Conservation (phyloP, 2,329 filamentous ascomycete species). For the Stagonosporopsis chrysanthemi region DNA sequence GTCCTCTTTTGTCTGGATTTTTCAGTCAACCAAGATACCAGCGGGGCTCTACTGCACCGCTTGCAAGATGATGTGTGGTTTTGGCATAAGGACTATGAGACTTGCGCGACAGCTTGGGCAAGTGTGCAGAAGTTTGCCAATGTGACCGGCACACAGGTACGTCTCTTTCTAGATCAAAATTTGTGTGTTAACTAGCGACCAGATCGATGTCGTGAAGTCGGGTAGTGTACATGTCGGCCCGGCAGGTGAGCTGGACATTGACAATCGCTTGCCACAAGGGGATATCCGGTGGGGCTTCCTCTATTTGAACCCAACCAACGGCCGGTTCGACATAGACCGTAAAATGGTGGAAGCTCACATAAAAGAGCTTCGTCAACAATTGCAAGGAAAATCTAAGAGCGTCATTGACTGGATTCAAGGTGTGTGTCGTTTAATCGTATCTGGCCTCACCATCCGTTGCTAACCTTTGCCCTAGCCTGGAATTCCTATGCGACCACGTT, state of each 20-base stretch:
- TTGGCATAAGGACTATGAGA: conserved; percentile 52
- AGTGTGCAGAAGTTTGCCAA: conserved; percentile 53
- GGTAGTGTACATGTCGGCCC: conserved; percentile 50
- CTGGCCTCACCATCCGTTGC: not conserved
- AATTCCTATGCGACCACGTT: conserved; percentile 62
- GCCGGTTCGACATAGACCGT: conserved; percentile 44
- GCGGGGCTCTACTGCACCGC: conserved; percentile 55
- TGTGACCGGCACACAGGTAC: conserved; percentile 51
- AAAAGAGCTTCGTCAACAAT: conserved; percentile 39
- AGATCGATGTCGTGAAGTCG: conserved; percentile 54
- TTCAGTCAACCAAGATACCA: conserved; percentile 53
- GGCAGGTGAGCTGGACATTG: conserved; percentile 18
- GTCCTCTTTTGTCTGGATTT: conserved; percentile 59
- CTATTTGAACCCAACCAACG: conserved; percentile 33
- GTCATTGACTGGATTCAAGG: conserved; percentile 45
- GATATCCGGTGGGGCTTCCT: conserved; percentile 47
- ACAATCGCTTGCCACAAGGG: conserved; percentile 37
- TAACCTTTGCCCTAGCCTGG: conserved; percentile 49
- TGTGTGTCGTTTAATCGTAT: not conserved
- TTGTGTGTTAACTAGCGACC: conserved; percentile 1
- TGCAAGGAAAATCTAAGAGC: conserved; percentile 40
- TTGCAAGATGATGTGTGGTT: conserved; percentile 61
- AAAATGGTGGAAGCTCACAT: conserved; percentile 45
- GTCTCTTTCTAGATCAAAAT: not conserved
- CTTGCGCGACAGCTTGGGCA: conserved; percentile 54